Base-by-base conservation (phyloP, 2,329 filamentous ascomycete genomes). In the Colletotrichum phormii region DNA sequence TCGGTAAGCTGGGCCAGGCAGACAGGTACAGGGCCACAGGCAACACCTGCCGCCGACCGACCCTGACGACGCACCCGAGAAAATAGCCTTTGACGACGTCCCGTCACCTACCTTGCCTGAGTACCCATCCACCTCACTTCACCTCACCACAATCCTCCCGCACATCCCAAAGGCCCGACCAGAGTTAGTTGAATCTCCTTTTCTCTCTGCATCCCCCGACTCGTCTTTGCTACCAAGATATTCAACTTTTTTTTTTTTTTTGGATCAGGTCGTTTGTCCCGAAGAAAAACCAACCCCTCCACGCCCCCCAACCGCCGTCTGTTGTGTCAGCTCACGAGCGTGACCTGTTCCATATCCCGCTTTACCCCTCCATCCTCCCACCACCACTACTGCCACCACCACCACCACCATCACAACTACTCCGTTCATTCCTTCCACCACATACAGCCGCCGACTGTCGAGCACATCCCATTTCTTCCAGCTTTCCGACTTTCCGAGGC, bases 401-500 rank as follows among this genome's bases (percentile, higher is more conserved):
- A 69, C 59, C 53, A 29, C 54, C 37, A 70, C 51, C 67, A 71
- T 29, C 66, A 29, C 15, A 42, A 18, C 37, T 37, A 53, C 60
- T 24, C 13, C n/a, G 15, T 59, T 33, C 22, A 42, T 53, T 24
- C 26, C 54, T 29, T n/a, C 35, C 31, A 55, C 70, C 22, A 64
- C 66, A 35, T 35, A 63, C 42, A 49, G 33, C 24, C 71, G 46
- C 46, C 60, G 46, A 64, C 67, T n/a, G 24, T 26, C 53, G 15
- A 35, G 12, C 22, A 22, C 18, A 42, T 59, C 15, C 53, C 24
- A n/a, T 31, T 63, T 51, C 46, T 33, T 58, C 58, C 62, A 61
- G 22, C 35, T 46, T 58, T 46, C 58, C 55, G 70, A 74, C 77
- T 79, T 74, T 75, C 78, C 75, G 78, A 81, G 81, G 77, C 75